Base-by-base conservation (phyloP, 257 asterid species). In the Coffea eugenioides region DNA sequence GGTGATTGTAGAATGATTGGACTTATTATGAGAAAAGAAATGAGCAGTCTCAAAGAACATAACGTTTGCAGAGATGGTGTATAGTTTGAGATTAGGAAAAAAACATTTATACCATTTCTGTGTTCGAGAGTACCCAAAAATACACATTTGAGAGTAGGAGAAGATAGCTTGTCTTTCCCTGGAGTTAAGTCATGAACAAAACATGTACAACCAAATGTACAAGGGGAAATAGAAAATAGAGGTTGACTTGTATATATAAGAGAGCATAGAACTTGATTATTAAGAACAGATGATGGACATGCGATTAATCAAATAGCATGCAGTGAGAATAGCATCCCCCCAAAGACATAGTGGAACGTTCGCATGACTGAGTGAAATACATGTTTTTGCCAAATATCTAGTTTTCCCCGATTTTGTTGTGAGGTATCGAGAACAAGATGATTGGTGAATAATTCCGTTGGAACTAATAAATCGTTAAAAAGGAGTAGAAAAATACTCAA, bases 371-470 rank as follows among this genome's bases (percentile, higher is more conserved):
- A 81, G 80, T 75, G 1, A 27, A 81, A 57, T 75, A 5, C 12
- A 6, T 25, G 46, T 81, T 21, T 67, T 68, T n/a, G 59, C 25
- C 7, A 74, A 72, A 31, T 75, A 73, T 41, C 67, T 68, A 75
- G 18, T 81, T 21, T 56, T 81, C n/a, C 69, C 56, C 67, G 46
- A 69, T 75, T 81, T 8, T 69, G 62, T n/a, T 66, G 45, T 23
- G 80, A 45, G n/a, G 77, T 69, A 5, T 75, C 34, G 49, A 15
- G 56, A 18, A 36, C 77, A 69, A 1, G 43, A 75, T 36, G 67
- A 23, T 21, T 69, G 70, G 51, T 71, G 41, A 54, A 78, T 21
- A 78, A 78, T 69, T 25, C 45, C 77, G 14, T 75, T 43, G 56
- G 46, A 16, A 49, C 34, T 56, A 36, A 75, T 65, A 68, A 75